Percentiles rank a stretch among this genome's conserved stretches.
These are phyloP conservation scores for Platanthera zijinensis DNA, from an alignment of 106 monocot species.

Conservation along the genomic window DNA sequence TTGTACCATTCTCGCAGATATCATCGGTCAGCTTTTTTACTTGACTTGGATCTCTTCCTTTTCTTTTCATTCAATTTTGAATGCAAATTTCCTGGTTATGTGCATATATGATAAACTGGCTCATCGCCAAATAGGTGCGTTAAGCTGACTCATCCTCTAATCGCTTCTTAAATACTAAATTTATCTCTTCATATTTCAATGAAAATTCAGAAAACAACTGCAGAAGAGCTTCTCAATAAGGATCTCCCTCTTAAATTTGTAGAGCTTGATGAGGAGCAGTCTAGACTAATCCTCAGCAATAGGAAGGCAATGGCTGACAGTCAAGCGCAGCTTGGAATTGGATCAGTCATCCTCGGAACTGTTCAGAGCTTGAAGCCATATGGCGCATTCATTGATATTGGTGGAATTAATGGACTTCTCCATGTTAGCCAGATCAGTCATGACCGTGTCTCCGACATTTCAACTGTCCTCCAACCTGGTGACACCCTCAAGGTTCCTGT, in stretches of 20 bases:
- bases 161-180: not conserved
- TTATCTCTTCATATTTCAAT: not conserved
- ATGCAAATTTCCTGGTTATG: not conserved
- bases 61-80: not conserved
- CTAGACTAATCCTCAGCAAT: conserved; percentile 89
- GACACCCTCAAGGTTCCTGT: conserved; percentile 75
- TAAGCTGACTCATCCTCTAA: not conserved
- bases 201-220: conserved; percentile 55
- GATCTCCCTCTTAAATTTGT: conserved; percentile 87
- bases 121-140: not conserved
- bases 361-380: conserved; percentile 93
- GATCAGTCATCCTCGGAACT: conserved; percentile 82
- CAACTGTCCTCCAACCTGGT: conserved; percentile 88
- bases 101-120: not conserved
- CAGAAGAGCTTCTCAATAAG: conserved; percentile 75
- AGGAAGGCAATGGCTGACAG: conserved; percentile 86
- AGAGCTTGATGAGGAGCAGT: conserved; percentile 86
- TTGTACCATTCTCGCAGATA: conserved; percentile 94
- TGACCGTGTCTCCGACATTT: conserved; percentile 82
- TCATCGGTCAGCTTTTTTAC: conserved; percentile 38
- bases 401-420: conserved; percentile 88
- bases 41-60: not conserved
- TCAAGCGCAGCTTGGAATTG: conserved; percentile 94
- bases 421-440: conserved; percentile 99
- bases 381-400: conserved; percentile 93